Evolutionary conservation across 768 basidiomycete genomes (phyloP), one percentile per base, ranked within the genome.

Genomic region (Tubosaeta sp.): DNA sequence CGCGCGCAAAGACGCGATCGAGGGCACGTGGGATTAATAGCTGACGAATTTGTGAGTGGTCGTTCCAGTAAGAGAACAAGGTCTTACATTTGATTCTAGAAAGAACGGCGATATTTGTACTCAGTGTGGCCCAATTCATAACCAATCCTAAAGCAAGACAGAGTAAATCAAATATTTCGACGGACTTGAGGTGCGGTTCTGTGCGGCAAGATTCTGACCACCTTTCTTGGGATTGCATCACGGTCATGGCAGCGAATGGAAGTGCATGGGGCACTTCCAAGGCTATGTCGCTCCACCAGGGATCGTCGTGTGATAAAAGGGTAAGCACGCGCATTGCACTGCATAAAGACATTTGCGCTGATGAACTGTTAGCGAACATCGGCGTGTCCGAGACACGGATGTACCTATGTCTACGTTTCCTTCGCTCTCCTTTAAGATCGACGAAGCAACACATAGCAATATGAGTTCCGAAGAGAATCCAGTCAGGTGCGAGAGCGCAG

Each of bases 81-180:
- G 2, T 66, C 82, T 54, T 62, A 87, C 87, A 69, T 34, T 72
- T 77, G 12, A 73, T 70, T 36, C 77, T 73, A 9, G 81, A 63
- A 3, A 71, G 57, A 32, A 73, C 64, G 39, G 79, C 80, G 10
- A 76, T 74, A n/a, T 67, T 71, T 0, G 75, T 73, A n/a, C 75
- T 70, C 6, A 71, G 71, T 59, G 90, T 86, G 0, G 88, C 80
- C 38, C 91, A 70, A 64, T 90, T 91, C 46, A 87, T 88, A 35
- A 91, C 69, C 10, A 91, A 69, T 1, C 84, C 90, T 6, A 92
- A 75, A 6, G 83, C 78, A 24, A 92, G 81, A 64, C 88, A 91
- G 5, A 90, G 70, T 30, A 77, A 74, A 61, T 92, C 90, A n/a
- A 87, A 71, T 4, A 76, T 69, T 34, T 77, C 73, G 5, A 74